Conservation (phyloP, 2,329 filamentous ascomycete genomes). For the Nakataea oryzae region DNA sequence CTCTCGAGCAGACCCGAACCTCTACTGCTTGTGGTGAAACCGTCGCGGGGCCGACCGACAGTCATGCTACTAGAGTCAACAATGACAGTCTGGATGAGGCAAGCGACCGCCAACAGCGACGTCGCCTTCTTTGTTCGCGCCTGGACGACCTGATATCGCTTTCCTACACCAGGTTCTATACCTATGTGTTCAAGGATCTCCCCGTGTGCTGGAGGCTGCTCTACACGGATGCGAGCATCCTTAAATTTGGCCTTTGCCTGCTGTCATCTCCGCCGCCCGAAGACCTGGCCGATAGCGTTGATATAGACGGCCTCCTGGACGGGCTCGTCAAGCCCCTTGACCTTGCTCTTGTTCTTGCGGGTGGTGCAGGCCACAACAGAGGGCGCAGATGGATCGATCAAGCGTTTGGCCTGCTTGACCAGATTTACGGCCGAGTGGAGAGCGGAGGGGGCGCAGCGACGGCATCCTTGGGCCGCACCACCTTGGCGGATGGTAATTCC, state of each 20-base stretch:
- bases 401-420: conserved; percentile 32
- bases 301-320: conserved; percentile 24
- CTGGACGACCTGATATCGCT: conserved; percentile 47
- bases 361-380: conserved; percentile 43
- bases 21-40: not conserved
- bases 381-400: conserved; percentile 39
- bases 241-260: conserved; percentile 39
- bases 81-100: not conserved
- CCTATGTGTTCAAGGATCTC: conserved; percentile 57
- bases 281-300: not conserved
- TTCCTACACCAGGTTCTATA: conserved; percentile 57
- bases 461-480: conserved; percentile 1
- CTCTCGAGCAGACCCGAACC: not conserved
- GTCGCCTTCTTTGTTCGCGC: conserved; percentile 28
- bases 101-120: not conserved
- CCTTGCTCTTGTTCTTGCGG: conserved; percentile 65
- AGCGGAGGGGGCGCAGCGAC: conserved; percentile 7
- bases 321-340: conserved; percentile 59
- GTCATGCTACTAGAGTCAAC: too few species aligned
- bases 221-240: conserved; percentile 60
- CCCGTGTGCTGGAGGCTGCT: conserved; percentile 59
- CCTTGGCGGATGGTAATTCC: not conserved
- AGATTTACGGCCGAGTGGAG: conserved; percentile 10
- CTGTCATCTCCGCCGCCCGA: not conserved
- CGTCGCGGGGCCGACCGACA: too few species aligned